Evolutionary conservation across 2,329 filamentous ascomycete species (phyloP), one percentile per base, ranked within the genome.

Genomic region (Ophiostoma ips): DNA sequence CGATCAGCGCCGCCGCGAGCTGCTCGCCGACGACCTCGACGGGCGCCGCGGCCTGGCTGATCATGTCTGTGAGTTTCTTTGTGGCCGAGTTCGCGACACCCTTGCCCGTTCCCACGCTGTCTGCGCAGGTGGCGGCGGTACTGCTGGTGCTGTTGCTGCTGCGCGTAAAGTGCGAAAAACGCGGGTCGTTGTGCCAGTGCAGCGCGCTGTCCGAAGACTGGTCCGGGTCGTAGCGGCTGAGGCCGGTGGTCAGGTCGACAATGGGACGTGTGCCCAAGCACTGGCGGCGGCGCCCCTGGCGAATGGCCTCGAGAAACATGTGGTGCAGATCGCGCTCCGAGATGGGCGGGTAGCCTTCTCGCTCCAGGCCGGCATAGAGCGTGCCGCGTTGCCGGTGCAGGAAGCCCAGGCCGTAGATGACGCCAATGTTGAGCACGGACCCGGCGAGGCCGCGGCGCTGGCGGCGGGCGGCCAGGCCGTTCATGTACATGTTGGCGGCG

Each of bases 281-380:
- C 33, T 30, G 5, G 21, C 16, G 2, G 37, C 45, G 0, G 37
- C 59, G 61, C 4, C 71, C 70, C 0, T 66, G 64, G 1, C 63
- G 58, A 24, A 77, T 68, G 5, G 71, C 71, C 56, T 76, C 71
- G 9, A 73, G 63, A 52, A 76, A 71, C 61, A 72, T 67, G 54
- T 72, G 68, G 54, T 75, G 71, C 15, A 76, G 57, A 49, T 75
- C 71, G 3, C 65, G 62, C 58, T 76, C 73, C 2, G 72, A 72
- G 12, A 75, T 64, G 34, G 68, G 68, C 49, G 66, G 67, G 50
- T 71, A 71, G 6, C 68, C 67, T 12, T 71, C 67, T 4, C 66
- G 58, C 60, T 68, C 66, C 0, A 71, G 62, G 2, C 65, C 64
- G 1, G 56, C 55, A 51, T 71, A 71, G 3, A 70, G 55, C 11